A percentile compares a stretch with the other conserved stretches of the same genome.
Evolutionary conservation across 768 basidiomycete genomes (phyloP).

Genomic region (Rossbeevera mucosa): DNA sequence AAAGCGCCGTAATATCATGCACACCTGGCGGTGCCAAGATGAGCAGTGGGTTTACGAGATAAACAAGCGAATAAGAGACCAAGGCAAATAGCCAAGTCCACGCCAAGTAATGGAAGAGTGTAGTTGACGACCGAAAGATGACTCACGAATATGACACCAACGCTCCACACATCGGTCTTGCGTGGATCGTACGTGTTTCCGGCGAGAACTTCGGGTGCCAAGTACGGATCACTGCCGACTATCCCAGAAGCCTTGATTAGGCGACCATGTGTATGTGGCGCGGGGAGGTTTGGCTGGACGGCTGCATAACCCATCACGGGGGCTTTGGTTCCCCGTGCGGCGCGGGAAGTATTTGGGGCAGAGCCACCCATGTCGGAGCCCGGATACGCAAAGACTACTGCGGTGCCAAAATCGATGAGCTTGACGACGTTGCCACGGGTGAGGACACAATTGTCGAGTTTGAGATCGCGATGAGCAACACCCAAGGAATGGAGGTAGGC

Average conservation of each 20-base stretch:
- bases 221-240: constrained; percentile 96
- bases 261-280: constrained; percentile 38
- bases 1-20: constrained; percentile 96
- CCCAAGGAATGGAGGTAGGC: constrained; percentile 98
- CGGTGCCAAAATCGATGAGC: constrained; percentile 98
- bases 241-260: constrained; percentile 74
- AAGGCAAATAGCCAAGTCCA: not conserved
- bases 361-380: constrained; percentile 64
- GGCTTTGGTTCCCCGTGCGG: not conserved
- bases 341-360: constrained; percentile 9
- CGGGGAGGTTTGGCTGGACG: constrained; percentile 21
- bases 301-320: constrained; percentile 19
- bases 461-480: constrained; percentile 96
- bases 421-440: constrained; percentile 93
- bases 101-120: not conserved
- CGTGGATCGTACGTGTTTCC: constrained; percentile 87
- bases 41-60: constrained; percentile 9
- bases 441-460: constrained; percentile 99
- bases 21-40: constrained; percentile 34
- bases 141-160: constrained; percentile 93
- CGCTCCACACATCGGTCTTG: constrained; percentile 97
- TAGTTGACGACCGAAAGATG: not conserved
- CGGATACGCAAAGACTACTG: constrained; percentile 99
- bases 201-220: constrained; percentile 90
- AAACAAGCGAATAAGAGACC: constrained; percentile 5